Conservation (phyloP, 2,329 filamentous ascomycete species). For the Arthroderma sp. region DNA sequence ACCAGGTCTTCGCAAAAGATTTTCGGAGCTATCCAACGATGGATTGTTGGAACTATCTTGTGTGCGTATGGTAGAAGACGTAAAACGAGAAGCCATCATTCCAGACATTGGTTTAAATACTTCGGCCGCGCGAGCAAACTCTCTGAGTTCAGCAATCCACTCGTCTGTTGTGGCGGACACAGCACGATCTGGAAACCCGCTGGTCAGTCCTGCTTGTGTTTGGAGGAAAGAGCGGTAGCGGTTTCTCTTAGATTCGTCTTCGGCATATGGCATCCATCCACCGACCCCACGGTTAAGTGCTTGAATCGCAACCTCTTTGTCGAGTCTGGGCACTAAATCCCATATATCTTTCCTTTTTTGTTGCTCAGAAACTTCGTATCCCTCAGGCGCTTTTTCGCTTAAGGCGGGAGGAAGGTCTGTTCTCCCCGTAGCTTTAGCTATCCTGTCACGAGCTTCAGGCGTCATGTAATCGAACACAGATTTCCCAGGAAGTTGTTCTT, state of each 20-base stretch:
- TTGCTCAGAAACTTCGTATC: slow-evolving; percentile 49
- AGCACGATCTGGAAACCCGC: slow-evolving; percentile 44
- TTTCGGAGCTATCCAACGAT: slow-evolving; percentile 25
- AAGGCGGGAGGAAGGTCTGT: slow-evolving; percentile 62
- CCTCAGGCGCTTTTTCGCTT: slow-evolving; percentile 56
- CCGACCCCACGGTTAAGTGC: slow-evolving; percentile 52
- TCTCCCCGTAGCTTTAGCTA: slow-evolving; percentile 64
- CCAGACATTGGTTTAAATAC: slow-evolving; percentile 89
- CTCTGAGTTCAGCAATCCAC: slow-evolving; percentile 63
- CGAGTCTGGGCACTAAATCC: slow-evolving; percentile 49
- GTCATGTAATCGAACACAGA: slow-evolving; percentile 92
- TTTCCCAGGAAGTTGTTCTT: slow-evolving; percentile 70
- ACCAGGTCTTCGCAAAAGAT: slow-evolving; percentile 36
- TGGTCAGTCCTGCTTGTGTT: slow-evolving; percentile 51
- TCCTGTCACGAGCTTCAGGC: slow-evolving; percentile 58
- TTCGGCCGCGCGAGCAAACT: slow-evolving; percentile 61
- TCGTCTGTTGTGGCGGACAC: slow-evolving; percentile 49
- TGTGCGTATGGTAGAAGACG: slow-evolving; percentile 42
- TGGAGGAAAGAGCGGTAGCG: slow-evolving; percentile 76
- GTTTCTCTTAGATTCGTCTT: slow-evolving; percentile 64
- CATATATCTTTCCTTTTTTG: slow-evolving; percentile 48
- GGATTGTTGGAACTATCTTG: slow-evolving; percentile 25
- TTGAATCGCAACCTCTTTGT: slow-evolving; percentile 53
- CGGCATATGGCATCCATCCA: slow-evolving; percentile 70
- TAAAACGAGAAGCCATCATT: slow-evolving; percentile 88